phyloP scores from a whole-genome alignment of 805 yeast species.

The Spathaspora sp. region DNA sequence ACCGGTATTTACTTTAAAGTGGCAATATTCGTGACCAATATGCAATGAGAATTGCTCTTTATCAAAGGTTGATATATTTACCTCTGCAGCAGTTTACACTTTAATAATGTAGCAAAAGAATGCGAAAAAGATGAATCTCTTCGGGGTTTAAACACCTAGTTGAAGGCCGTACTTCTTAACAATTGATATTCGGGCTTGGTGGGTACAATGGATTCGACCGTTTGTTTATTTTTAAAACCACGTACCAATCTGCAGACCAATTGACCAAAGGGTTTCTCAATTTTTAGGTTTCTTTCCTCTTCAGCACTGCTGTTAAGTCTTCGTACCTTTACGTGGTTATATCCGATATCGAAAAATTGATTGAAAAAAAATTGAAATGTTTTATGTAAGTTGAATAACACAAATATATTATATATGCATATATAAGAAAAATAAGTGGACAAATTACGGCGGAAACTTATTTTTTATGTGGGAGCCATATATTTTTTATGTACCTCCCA shows the following conservation, averaged over 20 bases:
- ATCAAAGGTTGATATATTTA: no score
- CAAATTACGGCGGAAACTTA: conserved; percentile 1
- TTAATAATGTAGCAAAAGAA: background rate
- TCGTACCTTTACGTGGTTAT: background rate
- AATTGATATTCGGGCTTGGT: background rate
- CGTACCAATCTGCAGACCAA: background rate
- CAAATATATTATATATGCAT: background rate
- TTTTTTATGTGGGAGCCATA: background rate
- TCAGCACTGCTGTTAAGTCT: background rate
- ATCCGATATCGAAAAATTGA: background rate
- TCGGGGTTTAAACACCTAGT: background rate
- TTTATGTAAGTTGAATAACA: background rate
- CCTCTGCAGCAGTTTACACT: background rate
- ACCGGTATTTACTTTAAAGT: background rate
- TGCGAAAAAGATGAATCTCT: background rate
- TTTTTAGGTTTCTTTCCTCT: background rate
- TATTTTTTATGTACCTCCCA: background rate
- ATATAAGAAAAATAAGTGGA: background rate
- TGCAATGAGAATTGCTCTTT: background rate
- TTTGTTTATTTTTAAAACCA: background rate
- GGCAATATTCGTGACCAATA: background rate
- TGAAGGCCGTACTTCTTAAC: background rate
- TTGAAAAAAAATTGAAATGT: background rate
- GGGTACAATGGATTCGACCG: background rate
- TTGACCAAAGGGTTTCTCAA: background rate